Conservation (phyloP, 306 rosid species). For the Vigna unguiculata region DNA sequence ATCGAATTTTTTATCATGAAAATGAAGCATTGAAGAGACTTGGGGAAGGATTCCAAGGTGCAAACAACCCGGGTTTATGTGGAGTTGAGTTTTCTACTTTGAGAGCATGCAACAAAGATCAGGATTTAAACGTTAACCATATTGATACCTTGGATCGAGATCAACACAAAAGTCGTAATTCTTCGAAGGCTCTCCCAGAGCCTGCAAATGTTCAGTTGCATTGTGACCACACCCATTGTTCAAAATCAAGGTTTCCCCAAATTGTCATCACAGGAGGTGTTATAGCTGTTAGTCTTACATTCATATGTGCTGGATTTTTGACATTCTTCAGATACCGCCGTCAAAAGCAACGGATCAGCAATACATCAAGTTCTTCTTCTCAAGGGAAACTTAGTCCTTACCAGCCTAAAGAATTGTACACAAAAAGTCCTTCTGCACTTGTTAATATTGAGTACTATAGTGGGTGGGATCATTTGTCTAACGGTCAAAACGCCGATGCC, state of each 20-base stretch:
- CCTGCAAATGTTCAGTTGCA: conserved; percentile 53
- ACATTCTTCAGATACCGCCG: conserved; percentile 64
- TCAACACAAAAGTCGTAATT: conserved; percentile 32
- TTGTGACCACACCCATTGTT: conserved; percentile 64
- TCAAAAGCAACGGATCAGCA: conserved; percentile 74
- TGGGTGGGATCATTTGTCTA: conserved; percentile 79
- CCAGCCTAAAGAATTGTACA: conserved; percentile 65
- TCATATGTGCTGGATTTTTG: conserved; percentile 51
- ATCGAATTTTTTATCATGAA: conserved; percentile 41
- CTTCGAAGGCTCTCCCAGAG: conserved; percentile 56
- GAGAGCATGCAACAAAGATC: conserved; percentile 59
- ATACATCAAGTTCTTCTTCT: conserved; percentile 52
- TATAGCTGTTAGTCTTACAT: conserved; percentile 47
- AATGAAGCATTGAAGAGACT: conserved; percentile 69
- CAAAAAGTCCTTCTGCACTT: conserved; percentile 80
- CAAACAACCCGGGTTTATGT: conserved; percentile 76
- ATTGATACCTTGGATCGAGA: conserved; percentile 43
- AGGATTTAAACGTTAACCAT: conserved; percentile 42
- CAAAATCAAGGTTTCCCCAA: conserved; percentile 60
- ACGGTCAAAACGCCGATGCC: conserved; percentile 52
- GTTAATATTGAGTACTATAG: conserved; percentile 75
- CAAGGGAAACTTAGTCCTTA: conserved; percentile 73
- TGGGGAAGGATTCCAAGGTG: conserved; percentile 70
- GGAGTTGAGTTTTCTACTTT: conserved; percentile 69
- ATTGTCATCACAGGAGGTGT: conserved; percentile 60